Evolutionary conservation across 768 basidiomycete species (phyloP).

Genomic region (Russula sp.): DNA sequence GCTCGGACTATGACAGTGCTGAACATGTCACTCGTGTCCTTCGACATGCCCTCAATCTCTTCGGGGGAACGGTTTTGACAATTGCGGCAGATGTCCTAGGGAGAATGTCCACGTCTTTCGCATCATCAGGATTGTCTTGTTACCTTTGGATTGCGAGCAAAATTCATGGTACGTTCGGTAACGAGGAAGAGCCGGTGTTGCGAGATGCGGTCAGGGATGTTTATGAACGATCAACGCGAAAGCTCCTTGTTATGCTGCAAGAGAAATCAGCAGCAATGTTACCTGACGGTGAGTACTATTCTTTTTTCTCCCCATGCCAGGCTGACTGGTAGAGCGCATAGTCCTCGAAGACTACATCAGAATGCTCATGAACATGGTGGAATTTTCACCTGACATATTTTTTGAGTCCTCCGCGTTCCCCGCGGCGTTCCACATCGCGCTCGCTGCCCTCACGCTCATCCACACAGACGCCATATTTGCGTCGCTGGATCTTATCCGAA

Average conservation of each 20-base stretch:
- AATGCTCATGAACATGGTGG: slow-evolving; percentile 60
- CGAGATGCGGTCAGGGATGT: slow-evolving; percentile 51
- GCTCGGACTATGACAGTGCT: slow-evolving; percentile 63
- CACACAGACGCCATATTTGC: slow-evolving; percentile 77
- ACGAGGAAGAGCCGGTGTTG: slow-evolving; percentile 49
- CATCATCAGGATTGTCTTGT: slow-evolving; percentile 70
- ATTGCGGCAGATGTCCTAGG: slow-evolving; percentile 64
- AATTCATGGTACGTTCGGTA: slow-evolving; percentile 67
- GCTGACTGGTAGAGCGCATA: slow-evolving; percentile 28
- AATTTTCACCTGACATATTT: slow-evolving; percentile 63
- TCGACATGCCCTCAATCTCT: slow-evolving; percentile 77
- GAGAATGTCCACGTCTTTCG: slow-evolving; percentile 74
- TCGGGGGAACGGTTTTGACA: slow-evolving; percentile 55
- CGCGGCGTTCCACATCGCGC: slow-evolving; percentile 62
- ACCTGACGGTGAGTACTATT: slow-evolving; percentile 70
- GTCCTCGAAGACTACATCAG: slow-evolving; percentile 94
- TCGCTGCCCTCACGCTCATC: slow-evolving; percentile 76
- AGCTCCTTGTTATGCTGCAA: slow-evolving; percentile 60
- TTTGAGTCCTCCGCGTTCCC: slow-evolving; percentile 76
- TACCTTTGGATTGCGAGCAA: slow-evolving; percentile 96
- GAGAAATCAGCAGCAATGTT: slow-evolving; percentile 62
- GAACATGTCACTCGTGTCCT: slow-evolving; percentile 82
- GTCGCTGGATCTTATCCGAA: slow-evolving; percentile 72
- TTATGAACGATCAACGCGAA: slow-evolving; percentile 71
- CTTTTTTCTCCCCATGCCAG: not conserved